These are phyloP conservation scores for Truncatella angustata DNA, from an alignment of 2,329 filamentous ascomycete species.

Conservation along the genomic window DNA sequence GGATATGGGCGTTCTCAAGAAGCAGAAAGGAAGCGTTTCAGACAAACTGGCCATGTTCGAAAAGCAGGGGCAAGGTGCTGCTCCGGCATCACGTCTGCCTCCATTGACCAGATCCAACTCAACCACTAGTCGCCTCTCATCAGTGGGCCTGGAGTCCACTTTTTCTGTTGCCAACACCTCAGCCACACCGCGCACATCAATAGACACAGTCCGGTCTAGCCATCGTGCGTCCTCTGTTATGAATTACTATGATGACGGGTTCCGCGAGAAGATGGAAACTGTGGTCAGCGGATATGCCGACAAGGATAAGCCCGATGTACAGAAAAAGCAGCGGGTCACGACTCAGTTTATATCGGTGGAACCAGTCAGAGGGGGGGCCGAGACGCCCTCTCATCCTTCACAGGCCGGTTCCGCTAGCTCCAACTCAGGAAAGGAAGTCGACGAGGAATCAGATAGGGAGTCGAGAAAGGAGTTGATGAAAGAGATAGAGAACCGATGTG, in stretches of 20 bases:
- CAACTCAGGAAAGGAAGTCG: too few species aligned
- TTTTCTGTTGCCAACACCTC: constrained; percentile 11
- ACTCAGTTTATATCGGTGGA: background rate
- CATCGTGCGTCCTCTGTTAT: constrained; percentile 15
- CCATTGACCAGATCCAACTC: constrained; percentile 15
- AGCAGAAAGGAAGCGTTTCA: constrained; percentile 13
- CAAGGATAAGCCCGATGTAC: constrained; percentile 7
- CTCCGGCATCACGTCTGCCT: background rate
- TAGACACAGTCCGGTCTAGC: constrained; percentile 15
- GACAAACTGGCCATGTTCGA: constrained; percentile 17
- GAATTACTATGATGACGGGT: constrained; percentile 16
- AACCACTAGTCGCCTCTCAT: constrained; percentile 15
- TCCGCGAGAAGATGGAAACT: constrained; percentile 16
- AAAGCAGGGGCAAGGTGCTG: constrained; percentile 9
- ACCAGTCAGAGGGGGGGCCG: background rate
- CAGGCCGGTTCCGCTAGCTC: too few species aligned
- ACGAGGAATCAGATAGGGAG: too few species aligned
- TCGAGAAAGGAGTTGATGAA: too few species aligned
- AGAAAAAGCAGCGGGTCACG: background rate
- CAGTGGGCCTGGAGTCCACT: constrained; percentile 11
- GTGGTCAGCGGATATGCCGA: constrained; percentile 5
- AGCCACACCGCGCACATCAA: constrained; percentile 14
- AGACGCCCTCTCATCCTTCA: background rate
- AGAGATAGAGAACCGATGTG: too few species aligned
- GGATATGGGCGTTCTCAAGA: constrained; percentile 13